Evolutionary conservation across 1,139 yeast genomes (phyloP), one percentile per base, ranked within the genome.

Genomic region (Protomyces gravidus): DNA sequence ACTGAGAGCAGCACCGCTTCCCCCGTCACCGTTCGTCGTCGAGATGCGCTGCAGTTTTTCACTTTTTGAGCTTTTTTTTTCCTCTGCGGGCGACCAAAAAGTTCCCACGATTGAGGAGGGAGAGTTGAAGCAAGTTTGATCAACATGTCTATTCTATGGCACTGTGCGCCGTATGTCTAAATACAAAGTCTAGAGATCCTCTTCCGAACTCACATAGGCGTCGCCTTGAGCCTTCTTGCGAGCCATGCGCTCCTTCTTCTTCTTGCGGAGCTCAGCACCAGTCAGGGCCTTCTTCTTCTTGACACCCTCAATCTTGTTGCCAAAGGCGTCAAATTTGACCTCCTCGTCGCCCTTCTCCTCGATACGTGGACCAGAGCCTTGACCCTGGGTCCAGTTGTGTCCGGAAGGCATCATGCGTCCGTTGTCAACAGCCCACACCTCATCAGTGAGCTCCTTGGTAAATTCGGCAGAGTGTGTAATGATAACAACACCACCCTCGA

Each of bases 201-300:
- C 95, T 72, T 89, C 97, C 68, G 95, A 86, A 69, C 97, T 90
- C 70, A 89, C 96, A 77, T 92, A 92, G 77, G 95, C 97, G 75
- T 92, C 98, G 83, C 97, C 97, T 23, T 36, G 42, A 9, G 42
- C 42, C 95, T 92, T 92, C 97, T 92, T 92, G 94, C 90, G 92
- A 88, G 87, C 89, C 97, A 92, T 90, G 85, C 98, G 89, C 82
- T 92, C 98, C 96, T 92, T 92, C 97, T 92, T 92, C 96, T 92
- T 92, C 96, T 92, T 92, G 85, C 98, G 88, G 78, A 92, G 83
- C 80, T 92, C 98, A 69, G 98, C 97, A 75, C 97, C 90, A 69
- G 97, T 86, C 76, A 92, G 84, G 87, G 90, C 92, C 79, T 83
- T 83, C 86, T 87, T 90, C 94, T 92, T 92, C 88, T 89, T 89